Percentiles rank a stretch among this genome's conserved stretches.
phyloP scores from a whole-genome alignment of 169 alveolate genomes.

The Plasmodium chabaudi region DNA sequence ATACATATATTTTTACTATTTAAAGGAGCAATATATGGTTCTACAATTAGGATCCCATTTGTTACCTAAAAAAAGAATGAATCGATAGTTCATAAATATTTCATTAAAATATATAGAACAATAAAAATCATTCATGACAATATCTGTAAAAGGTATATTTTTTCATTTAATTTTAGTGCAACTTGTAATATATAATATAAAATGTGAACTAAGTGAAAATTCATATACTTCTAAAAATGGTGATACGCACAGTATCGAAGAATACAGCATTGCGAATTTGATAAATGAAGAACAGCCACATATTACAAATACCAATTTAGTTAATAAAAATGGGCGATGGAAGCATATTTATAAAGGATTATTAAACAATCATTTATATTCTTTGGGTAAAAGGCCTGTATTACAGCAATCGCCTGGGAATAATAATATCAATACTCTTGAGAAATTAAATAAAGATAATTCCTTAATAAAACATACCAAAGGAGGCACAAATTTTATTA shows the following conservation, averaged over 20 bases:
- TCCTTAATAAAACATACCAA: not conserved
- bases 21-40: not conserved
- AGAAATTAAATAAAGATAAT: not conserved
- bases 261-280: conserved; percentile 11
- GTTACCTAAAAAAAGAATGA: conserved; percentile 7
- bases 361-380: conserved; percentile 23
- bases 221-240: conserved; percentile 1
- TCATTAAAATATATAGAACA: not conserved
- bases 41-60: not conserved
- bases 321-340: conserved; percentile 12
- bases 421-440: not conserved
- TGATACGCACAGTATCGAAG: conserved; percentile 3
- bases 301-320: conserved; percentile 31
- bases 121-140: conserved; percentile 42
- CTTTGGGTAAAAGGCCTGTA: conserved; percentile 3
- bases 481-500: conserved; percentile 19
- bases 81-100: conserved; percentile 6
- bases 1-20: too few species aligned
- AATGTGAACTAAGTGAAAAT: conserved; percentile 42
- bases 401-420: not conserved
- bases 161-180: conserved; percentile 25
- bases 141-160: conserved; percentile 12
- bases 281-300: conserved; percentile 34
- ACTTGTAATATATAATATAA: conserved; percentile 25
- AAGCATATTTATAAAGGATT: conserved; percentile 11